These are phyloP conservation scores for Cordyceps sp. DNA, from an alignment of 2,329 filamentous ascomycete genomes.

Conservation along the genomic window DNA sequence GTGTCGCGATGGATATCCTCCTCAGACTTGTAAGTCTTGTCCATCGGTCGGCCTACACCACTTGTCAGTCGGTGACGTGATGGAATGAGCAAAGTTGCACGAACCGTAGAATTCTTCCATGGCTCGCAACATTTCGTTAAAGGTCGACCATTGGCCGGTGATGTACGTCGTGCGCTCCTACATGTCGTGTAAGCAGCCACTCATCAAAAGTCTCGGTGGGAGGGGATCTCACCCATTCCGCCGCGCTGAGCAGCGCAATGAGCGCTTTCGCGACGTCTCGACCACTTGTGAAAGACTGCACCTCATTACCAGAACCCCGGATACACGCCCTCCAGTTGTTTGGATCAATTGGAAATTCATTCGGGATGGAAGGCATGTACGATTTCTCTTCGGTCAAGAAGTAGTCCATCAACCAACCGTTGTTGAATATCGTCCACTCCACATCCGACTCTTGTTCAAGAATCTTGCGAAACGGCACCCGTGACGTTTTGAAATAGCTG, in stretches of 20 bases:
- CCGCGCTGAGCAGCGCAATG: not conserved
- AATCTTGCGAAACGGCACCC: conserved; percentile 1
- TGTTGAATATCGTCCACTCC: conserved; percentile 1
- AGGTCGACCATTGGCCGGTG: not conserved
- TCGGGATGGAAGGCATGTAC: not conserved
- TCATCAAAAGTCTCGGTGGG: not conserved
- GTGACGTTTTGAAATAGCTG: not conserved
- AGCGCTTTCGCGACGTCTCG: conserved; percentile 1
- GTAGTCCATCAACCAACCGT: conserved; percentile 1
- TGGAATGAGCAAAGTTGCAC: not conserved
- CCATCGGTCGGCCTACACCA: not conserved
- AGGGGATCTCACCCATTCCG: not conserved
- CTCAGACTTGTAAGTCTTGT: not conserved
- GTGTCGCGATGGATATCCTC: not conserved
- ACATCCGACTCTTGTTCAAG: not conserved
- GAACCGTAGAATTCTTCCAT: conserved; percentile 1
- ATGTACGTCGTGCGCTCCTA: not conserved
- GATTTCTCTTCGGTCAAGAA: not conserved
- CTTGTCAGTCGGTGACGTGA: not conserved
- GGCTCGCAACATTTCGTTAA: not conserved
- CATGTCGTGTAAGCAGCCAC: not conserved
- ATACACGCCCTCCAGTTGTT: conserved; percentile 1
- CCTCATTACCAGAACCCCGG: not conserved
- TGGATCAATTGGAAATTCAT: conserved; percentile 1
- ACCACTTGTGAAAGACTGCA: not conserved